Base-by-base conservation (phyloP, 345 rosid species). In the sweet orange (Citrus sinensis) region DNA sequence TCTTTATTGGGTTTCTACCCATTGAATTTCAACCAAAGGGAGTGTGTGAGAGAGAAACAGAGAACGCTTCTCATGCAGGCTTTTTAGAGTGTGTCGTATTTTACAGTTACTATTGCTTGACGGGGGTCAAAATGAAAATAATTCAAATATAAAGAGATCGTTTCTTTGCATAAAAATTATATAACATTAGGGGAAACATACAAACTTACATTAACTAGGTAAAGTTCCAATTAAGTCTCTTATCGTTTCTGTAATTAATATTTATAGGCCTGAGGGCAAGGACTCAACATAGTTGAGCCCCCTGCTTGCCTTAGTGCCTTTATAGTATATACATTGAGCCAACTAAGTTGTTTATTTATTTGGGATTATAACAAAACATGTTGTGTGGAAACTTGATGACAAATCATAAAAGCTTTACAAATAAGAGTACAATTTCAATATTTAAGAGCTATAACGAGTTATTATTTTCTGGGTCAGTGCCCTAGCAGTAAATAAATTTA, bases 1-100 rank as follows among this genome's bases (percentile, higher is more conserved):
- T 76, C 79, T 76, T 76, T 76, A 76, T 76, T 55, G 79, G 79
- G 65, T 67, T 76, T 76, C 79, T 37, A 59, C 54, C 76, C 66
- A 37, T 11, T 39, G n/a, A 56, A 35, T 35, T 11, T 39, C 24
- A 56, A 35, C 16, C 66, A 37, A 73, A 35, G 40, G 13, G 13
- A 2, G 51, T 4, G 35, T 13, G 58, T 4, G 73, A 69, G 37
- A 46, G 56, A 40, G 30, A 69, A 54, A 14, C 8, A 27, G 71
- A 37, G 20, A 9, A n/a, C 9, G 22, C 14, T 14, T 58, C 35
- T 67, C 39, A 34, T 16, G 25, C 79, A 76, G 73, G 79, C 67
- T 76, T 67, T 66, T 76, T 76, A 76, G 73, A 67, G 79, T 55
- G 11, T 67, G 66, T 39, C 66, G 25, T 37, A 55, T 67, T 67